Base-by-base conservation (phyloP, 495 filamentous ascomycete genomes). In the Astrocystis sublimbata region DNA sequence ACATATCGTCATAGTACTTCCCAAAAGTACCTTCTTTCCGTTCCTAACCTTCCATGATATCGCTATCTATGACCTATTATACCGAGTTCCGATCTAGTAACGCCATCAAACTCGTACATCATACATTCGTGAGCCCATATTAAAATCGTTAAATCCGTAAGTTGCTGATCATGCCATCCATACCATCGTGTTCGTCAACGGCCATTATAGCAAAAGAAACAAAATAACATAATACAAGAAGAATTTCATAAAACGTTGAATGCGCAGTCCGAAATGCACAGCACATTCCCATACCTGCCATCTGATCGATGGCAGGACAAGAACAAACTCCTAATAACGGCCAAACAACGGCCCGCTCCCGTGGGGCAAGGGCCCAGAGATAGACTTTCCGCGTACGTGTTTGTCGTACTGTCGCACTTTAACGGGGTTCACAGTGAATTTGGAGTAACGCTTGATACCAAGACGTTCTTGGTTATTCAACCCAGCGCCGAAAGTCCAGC, bases 401-500 rank as follows among this genome's bases (percentile, higher is more conserved):
- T 33, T 61, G n/a, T 70, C 67, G 31, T 70, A 70, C 1, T 61
- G 49, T 10, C 65, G 64, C 13, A 72, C 30, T 24, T 64, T 66
- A 47, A 64, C 64, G 0, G 65, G 60, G 40, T 67, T 73, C 61
- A 78, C 75, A 0, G 78, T 79, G 60, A 72, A 80, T 60, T 73
- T 66, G 68, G 71, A 73, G 50, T 65, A 68, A 45, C 75, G 67
- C 62, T 75, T 66, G 13, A 80, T 65, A 13, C 76, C 76, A 15
- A 79, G 60, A 15, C 65, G 61, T 17, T 71, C 71, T 30, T 71
- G 73, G 35, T 66, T 63, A 28, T 66, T 65, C 41, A 63, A 65
- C 2, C 71, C 71, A 21, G 72, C 40, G 28, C 66, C 68, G 57
- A 80, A 73, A 26, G 63, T 60, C 78, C 78, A 79, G 49, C 72